Percentiles rank a stretch among this genome's conserved stretches.
Conservation (phyloP, 805 yeast genomes). For the Saccharomycopsis vini region DNA sequence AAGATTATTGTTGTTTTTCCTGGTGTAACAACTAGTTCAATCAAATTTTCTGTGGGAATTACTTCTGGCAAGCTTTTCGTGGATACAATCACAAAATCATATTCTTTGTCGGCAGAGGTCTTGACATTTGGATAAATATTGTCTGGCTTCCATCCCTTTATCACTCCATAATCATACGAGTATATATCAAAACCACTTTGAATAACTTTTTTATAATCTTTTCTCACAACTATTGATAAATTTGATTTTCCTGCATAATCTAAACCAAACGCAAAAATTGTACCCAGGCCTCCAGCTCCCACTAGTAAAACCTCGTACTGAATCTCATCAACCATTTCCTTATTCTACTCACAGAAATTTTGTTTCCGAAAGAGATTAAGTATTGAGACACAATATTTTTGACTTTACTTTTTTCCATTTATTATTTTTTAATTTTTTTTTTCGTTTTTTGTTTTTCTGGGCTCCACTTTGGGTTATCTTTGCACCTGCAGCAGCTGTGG, state of each 20-base stretch:
- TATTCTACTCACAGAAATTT: no score
- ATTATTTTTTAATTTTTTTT: no score
- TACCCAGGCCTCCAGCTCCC: constrained; percentile 89
- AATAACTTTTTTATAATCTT: constrained; percentile 47
- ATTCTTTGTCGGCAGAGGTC: constrained; percentile 33
- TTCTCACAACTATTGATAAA: constrained; percentile 56
- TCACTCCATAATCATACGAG: constrained; percentile 53
- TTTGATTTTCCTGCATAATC: constrained; percentile 37
- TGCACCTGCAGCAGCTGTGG: no score
- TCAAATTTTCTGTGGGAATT: constrained; percentile 41
- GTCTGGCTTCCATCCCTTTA: constrained; percentile 47
- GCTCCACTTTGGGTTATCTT: no score
- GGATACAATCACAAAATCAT: constrained; percentile 55
- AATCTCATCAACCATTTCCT: no score
- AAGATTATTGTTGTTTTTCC: constrained; percentile 41
- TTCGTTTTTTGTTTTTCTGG: no score
- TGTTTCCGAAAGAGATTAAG: neutral
- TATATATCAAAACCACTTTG: constrained; percentile 49
- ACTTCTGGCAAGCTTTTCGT: constrained; percentile 68
- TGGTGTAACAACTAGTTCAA: constrained; percentile 40
- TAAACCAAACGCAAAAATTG: constrained; percentile 61
- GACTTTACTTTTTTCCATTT: no score
- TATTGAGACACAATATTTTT: neutral
- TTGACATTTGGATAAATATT: constrained; percentile 37
- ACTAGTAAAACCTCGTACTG: constrained; percentile 54